These are phyloP conservation scores for Conidiobolus incongruus DNA, from an alignment of 371 early-diverging fungal genomes.

Conservation along the genomic window DNA sequence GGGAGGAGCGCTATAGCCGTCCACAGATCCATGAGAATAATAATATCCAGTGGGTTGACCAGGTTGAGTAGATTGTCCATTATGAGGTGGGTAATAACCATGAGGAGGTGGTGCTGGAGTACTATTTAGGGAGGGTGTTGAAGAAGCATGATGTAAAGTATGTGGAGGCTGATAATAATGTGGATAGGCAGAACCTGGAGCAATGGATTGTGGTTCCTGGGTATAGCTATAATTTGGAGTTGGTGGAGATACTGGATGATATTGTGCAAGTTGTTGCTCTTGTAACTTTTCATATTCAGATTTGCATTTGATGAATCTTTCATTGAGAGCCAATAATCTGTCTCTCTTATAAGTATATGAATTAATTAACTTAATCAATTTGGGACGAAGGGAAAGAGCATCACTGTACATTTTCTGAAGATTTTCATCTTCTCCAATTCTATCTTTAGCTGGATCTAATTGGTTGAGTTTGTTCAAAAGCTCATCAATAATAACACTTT, in stretches of 20 bases:
- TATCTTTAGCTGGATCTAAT: constrained; percentile 57
- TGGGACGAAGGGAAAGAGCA: constrained; percentile 47
- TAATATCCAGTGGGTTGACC: too few species aligned
- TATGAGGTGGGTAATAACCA: neutral
- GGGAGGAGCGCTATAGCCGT: too few species aligned
- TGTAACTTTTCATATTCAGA: constrained; percentile 1
- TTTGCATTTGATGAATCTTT: constrained; percentile 1
- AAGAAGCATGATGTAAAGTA: neutral
- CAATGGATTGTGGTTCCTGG: neutral
- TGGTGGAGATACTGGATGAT: too few species aligned
- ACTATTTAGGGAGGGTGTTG: neutral
- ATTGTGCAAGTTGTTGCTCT: neutral
- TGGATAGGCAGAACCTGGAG: neutral
- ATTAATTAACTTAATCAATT: constrained; percentile 53
- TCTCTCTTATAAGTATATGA: constrained; percentile 56
- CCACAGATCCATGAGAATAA: too few species aligned
- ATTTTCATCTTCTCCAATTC: constrained; percentile 66
- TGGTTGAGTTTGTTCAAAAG: constrained; percentile 45
- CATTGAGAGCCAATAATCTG: constrained; percentile 7
- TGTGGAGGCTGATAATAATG: neutral
- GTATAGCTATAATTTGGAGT: neutral
- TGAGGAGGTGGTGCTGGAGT: neutral
- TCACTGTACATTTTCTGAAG: constrained; percentile 55
- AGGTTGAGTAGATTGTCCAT: neutral
- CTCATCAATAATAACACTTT: constrained; percentile 50